Percentiles rank a stretch among this genome's conserved stretches.
phyloP scores from a whole-genome alignment of 164 flowering plant genomes.

The Tetracentron sinense region DNA sequence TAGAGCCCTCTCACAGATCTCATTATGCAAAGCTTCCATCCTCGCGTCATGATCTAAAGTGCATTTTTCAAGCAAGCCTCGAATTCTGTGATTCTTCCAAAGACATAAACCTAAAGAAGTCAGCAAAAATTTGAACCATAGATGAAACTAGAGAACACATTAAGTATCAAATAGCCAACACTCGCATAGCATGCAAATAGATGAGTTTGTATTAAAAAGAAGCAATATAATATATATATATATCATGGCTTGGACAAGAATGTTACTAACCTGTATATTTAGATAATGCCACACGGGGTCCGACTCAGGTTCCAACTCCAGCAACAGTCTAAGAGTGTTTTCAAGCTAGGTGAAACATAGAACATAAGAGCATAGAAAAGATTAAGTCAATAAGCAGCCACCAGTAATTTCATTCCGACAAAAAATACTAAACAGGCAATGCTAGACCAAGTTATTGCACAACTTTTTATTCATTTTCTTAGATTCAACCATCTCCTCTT shows the following conservation, averaged over 20 bases:
- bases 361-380: conserved; percentile 10
- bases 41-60: conserved; percentile 77
- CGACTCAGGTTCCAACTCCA: conserved; percentile 97
- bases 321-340: conserved; percentile 83
- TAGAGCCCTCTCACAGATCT: conserved; percentile 64
- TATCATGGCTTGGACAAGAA: neutral
- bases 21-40: conserved; percentile 76
- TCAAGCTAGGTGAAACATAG: conserved; percentile 93
- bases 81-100: conserved; percentile 77
- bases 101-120: conserved; percentile 14
- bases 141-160: conserved; percentile 1
- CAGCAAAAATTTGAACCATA: conserved; percentile 1
- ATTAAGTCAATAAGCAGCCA: neutral
- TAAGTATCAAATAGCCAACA: no score
- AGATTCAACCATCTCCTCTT: no score
- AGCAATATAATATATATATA: no score
- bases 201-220: no score
- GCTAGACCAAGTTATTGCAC: no score
- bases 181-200: no score
- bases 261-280: conserved; percentile 72
- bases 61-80: conserved; percentile 92
- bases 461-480: no score
- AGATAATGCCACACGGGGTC: conserved; percentile 99
- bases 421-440: no score
- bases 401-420: neutral